Evolutionary conservation across 257 asterid species (phyloP).

Genomic region (Parsonsia alboflavescens): DNA sequence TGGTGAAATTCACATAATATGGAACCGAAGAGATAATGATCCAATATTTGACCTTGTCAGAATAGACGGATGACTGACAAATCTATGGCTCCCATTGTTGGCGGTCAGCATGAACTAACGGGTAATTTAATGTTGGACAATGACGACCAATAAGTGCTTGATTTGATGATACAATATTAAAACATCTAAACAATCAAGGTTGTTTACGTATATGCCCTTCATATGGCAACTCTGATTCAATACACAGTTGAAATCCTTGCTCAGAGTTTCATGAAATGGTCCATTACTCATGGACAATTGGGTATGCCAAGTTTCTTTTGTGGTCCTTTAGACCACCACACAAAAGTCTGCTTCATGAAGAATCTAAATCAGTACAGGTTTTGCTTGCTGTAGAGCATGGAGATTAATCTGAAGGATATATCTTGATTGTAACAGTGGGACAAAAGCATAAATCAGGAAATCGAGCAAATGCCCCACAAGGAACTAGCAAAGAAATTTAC

Average conservation of each 20-base stretch:
- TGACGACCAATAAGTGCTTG: neutral
- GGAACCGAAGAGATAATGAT: neutral
- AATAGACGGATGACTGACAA: constrained; percentile 4
- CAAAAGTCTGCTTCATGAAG: constrained; percentile 3
- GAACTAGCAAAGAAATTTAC: neutral
- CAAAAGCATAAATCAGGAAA: neutral
- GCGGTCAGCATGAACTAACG: neutral
- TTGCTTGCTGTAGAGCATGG: neutral
- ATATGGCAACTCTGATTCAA: neutral
- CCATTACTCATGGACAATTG: neutral
- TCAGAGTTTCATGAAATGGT: neutral
- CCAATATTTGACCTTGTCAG: constrained; percentile 5
- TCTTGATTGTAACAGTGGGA: neutral
- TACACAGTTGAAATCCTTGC: neutral
- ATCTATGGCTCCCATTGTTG: neutral
- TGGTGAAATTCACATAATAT: neutral
- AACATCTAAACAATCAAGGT: neutral
- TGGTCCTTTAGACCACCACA: neutral
- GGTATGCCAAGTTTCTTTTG: neutral
- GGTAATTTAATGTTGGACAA: neutral
- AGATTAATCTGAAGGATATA: neutral
- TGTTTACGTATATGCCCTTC: neutral
- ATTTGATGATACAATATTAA: neutral
- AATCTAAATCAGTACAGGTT: neutral
- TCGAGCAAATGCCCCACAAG: neutral